phyloP scores from a whole-genome alignment of 495 filamentous ascomycete genomes.

The Tuber melanosporum region DNA sequence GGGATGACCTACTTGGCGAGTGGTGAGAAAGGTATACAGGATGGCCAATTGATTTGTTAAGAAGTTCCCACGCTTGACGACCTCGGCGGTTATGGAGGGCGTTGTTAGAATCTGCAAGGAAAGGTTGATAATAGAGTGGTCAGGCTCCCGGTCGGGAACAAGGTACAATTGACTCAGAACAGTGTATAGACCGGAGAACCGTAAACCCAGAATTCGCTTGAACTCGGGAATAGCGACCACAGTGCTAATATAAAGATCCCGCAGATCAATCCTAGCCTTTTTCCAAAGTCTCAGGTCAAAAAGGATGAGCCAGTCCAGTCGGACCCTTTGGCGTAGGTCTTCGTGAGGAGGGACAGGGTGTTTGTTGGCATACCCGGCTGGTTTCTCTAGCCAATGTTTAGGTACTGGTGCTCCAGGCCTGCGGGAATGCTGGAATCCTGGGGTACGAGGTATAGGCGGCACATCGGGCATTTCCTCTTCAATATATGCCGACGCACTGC shows the following conservation, averaged over 20 bases:
- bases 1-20: slow-evolving; percentile 87
- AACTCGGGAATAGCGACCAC: slow-evolving; percentile 91
- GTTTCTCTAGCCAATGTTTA: slow-evolving; percentile 78
- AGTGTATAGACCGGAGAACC: slow-evolving; percentile 90
- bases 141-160: slow-evolving; percentile 91
- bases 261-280: slow-evolving; percentile 78
- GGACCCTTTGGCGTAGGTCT: slow-evolving; percentile 76
- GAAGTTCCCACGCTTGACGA: slow-evolving; percentile 93
- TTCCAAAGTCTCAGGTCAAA: slow-evolving; percentile 97
- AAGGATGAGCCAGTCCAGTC: slow-evolving; percentile 92
- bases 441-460: slow-evolving; percentile 36
- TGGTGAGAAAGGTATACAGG: slow-evolving; percentile 93
- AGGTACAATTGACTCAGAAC: slow-evolving; percentile 89
- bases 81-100: slow-evolving; percentile 88
- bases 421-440: slow-evolving; percentile 27
- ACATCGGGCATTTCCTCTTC: slow-evolving; percentile 27
- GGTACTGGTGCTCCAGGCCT: slow-evolving; percentile 49
- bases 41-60: slow-evolving; percentile 91
- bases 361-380: slow-evolving; percentile 54
- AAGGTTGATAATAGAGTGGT: slow-evolving; percentile 96
- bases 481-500: slow-evolving; percentile 5
- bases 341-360: slow-evolving; percentile 63
- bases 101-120: slow-evolving; percentile 95
- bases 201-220: slow-evolving; percentile 88
- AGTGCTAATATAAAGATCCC: slow-evolving; percentile 91